Base-by-base conservation (phyloP, 345 rosid genomes). In the Cardamine resedifolia region DNA sequence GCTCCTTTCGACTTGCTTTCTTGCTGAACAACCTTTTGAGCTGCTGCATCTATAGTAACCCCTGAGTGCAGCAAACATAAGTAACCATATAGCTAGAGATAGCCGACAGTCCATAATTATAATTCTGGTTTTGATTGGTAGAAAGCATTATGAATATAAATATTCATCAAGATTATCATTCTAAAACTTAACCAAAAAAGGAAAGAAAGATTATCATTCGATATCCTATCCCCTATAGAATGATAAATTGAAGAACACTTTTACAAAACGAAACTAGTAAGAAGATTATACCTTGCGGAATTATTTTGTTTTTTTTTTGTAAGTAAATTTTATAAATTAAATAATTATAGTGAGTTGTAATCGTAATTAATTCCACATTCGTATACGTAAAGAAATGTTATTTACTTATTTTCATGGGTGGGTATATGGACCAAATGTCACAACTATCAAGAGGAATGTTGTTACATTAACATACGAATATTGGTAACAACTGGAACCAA, bases 1-100 rank as follows among this genome's bases (percentile, higher is more conserved):
- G 87, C 97, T 90, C 8, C 97, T 64, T 81, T 93, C 98, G 4
- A 93, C 98, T 85, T 93, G 98, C 58, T 90, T 93, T 80, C 98
- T 83, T 0, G 97, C 98, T 12, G 96, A 84, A 81, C 96, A 92
- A 11, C 96, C 98, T 74, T 92, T 92, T 15, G 98, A 90, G 70
- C 92, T 88, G 72, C 96, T 92, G 83, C 98, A 92, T 73, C 97
- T 80, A 64, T 91, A 91, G 75, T 91, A 91, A 6, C 97, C 97
- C 85, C 96, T 91, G 81, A 19, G 11, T 61, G 2, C 12, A 49
- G 26, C 6, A 52, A 51, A 49, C 21, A 64, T 23, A 59, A 31
- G 16, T 47, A 34, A 3, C 41, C 50, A 47, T 70, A 41, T 16
- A 12, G 6, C 28, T 56, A 28, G n/a, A n/a, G n/a, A n/a, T n/a